These are phyloP conservation scores for Singerocomus inundabilis DNA, from an alignment of 1,284 basidiomycete species.

Conservation along the genomic window DNA sequence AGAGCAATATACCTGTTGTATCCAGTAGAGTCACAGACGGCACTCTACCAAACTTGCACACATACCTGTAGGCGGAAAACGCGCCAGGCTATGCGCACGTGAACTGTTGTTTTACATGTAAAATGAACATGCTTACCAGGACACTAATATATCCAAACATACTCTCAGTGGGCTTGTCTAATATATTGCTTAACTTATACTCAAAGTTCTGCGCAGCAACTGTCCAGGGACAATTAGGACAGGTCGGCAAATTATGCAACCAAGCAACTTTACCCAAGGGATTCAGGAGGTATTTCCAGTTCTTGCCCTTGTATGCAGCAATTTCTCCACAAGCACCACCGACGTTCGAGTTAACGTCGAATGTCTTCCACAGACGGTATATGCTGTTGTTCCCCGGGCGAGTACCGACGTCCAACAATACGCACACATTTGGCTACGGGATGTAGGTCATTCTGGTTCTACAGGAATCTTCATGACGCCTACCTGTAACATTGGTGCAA, in stretches of 20 bases:
- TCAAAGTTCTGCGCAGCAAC: slow-evolving; percentile 95
- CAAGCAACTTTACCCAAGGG: slow-evolving; percentile 63
- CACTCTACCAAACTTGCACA: background rate
- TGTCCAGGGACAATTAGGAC: slow-evolving; percentile 31
- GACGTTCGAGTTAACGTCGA: slow-evolving; percentile 90
- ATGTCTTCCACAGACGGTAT: slow-evolving; percentile 94
- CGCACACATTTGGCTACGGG: slow-evolving; percentile 79
- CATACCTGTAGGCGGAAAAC: slow-evolving; percentile 83
- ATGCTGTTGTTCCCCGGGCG: slow-evolving; percentile 81
- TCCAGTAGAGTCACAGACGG: slow-evolving; percentile 1
- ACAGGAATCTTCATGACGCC: background rate
- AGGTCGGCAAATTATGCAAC: background rate
- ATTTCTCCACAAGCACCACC: slow-evolving; percentile 97
- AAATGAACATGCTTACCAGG: slow-evolving; percentile 45
- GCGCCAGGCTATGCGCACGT: slow-evolving; percentile 73
- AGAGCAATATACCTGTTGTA: slow-evolving; percentile 74
- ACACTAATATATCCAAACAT: slow-evolving; percentile 93
- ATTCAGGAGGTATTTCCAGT: slow-evolving; percentile 79
- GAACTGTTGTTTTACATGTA: slow-evolving; percentile 7
- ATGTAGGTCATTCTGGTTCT: slow-evolving; percentile 2
- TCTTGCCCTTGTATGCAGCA: slow-evolving; percentile 87
- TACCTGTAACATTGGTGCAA: slow-evolving; percentile 71
- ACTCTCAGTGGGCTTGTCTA: slow-evolving; percentile 93
- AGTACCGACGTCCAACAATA: slow-evolving; percentile 93
- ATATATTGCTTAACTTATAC: slow-evolving; percentile 90